phyloP scores from a whole-genome alignment of 2,329 filamentous ascomycete species.

The Aspergillus sp. region DNA sequence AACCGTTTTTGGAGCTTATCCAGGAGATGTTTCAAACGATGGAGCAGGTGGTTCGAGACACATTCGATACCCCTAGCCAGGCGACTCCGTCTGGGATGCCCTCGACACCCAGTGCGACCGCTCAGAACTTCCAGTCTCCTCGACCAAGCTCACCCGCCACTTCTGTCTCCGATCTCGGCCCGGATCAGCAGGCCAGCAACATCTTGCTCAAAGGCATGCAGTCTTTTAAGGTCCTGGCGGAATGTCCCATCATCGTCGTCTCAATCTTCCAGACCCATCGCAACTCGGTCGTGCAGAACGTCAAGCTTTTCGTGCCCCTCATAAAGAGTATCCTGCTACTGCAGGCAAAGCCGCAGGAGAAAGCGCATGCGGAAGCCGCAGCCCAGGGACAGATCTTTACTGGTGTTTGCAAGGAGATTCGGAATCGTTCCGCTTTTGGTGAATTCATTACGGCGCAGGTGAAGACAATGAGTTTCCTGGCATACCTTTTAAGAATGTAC shows the following conservation, averaged over 20 bases:
- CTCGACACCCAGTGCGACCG: slow-evolving; percentile 51
- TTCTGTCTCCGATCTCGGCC: slow-evolving; percentile 74
- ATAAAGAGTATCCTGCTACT: slow-evolving; percentile 88
- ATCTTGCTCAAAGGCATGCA: slow-evolving; percentile 91
- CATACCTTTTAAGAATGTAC: slow-evolving; percentile 87
- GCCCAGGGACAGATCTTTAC: slow-evolving; percentile 81
- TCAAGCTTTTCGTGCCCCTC: slow-evolving; percentile 86
- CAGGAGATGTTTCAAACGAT: slow-evolving; percentile 95
- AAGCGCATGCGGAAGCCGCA: slow-evolving; percentile 82
- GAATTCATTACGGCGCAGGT: slow-evolving; percentile 98
- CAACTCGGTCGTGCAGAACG: slow-evolving; percentile 74
- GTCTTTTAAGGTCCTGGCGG: slow-evolving; percentile 96
- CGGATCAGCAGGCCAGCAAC: slow-evolving; percentile 78
- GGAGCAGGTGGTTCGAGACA: slow-evolving; percentile 91
- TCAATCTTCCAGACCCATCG: slow-evolving; percentile 96
- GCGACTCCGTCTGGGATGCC: slow-evolving; percentile 52
- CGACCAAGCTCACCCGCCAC: slow-evolving; percentile 86
- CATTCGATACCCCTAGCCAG: slow-evolving; percentile 75
- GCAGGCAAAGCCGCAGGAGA: slow-evolving; percentile 89
- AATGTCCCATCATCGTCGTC: slow-evolving; percentile 98
- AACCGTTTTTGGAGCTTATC: slow-evolving; percentile 86
- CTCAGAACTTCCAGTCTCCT: slow-evolving; percentile 78
- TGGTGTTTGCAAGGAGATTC: slow-evolving; percentile 89
- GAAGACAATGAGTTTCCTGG: slow-evolving; percentile 98
- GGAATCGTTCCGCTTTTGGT: slow-evolving; percentile 89